A percentile compares a stretch with the other conserved stretches of the same genome.
phyloP scores from a whole-genome alignment of 2,329 filamentous ascomycete species.

The Pseudocercospora musae region DNA sequence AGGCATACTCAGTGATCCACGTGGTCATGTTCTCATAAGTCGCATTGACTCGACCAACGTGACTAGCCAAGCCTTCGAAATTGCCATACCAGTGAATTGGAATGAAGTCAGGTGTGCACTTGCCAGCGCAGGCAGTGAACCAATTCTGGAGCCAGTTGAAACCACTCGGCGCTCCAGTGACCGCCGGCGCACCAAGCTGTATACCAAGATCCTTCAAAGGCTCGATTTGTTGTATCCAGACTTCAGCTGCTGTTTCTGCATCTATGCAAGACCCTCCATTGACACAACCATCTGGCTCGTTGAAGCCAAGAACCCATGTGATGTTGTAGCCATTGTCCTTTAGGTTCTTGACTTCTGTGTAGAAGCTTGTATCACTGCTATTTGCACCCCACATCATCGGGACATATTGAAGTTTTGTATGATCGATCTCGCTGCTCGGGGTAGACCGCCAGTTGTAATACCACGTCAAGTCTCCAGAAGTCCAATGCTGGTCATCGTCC shows the following conservation, averaged over 20 bases:
- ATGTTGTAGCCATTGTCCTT: conserved; percentile 57
- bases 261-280: conserved; percentile 57
- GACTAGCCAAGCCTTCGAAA: conserved; percentile 65
- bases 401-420: conserved; percentile 65
- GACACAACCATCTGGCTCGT: conserved; percentile 66
- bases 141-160: conserved; percentile 67
- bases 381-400: conserved; percentile 74
- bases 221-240: conserved; percentile 70
- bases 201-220: conserved; percentile 62
- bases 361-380: conserved; percentile 56
- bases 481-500: conserved; percentile 65
- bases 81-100: conserved; percentile 59
- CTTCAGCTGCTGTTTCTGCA: conserved; percentile 59
- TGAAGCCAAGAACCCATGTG: conserved; percentile 69
- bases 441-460: conserved; percentile 74
- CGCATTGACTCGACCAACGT: conserved; percentile 59
- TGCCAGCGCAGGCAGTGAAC: conserved; percentile 55
- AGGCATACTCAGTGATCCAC: conserved; percentile 78
- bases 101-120: conserved; percentile 50
- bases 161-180: conserved; percentile 60
- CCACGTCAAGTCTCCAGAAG: conserved; percentile 63
- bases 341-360: conserved; percentile 55
- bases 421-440: conserved; percentile 44
- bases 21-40: conserved; percentile 54
- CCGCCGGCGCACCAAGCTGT: conserved; percentile 67